Evolutionary conservation across 345 rosid species (phyloP).

Genomic region (Mercurialis annua): DNA sequence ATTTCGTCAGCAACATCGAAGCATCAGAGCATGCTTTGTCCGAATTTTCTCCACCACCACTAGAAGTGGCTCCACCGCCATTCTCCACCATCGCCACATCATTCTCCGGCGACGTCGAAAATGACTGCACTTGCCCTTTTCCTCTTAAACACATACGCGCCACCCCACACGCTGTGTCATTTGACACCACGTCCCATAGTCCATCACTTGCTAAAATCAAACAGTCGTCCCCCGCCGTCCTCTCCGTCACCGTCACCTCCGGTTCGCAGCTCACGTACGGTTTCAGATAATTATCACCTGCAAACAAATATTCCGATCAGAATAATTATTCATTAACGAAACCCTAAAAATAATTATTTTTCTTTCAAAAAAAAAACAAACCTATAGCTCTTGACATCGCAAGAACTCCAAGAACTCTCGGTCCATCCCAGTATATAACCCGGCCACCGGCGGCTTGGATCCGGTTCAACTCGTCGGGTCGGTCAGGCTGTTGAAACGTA

Average conservation of each 20-base stretch:
- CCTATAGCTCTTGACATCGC: constrained; percentile 50
- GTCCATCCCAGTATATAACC: constrained; percentile 43
- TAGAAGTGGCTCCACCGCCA: neutral
- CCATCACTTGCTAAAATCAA: constrained; percentile 48
- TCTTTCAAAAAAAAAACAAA: neutral
- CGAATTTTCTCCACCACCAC: constrained; percentile 23
- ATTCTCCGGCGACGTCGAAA: neutral
- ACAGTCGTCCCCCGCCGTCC: constrained; percentile 36
- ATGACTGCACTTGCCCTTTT: constrained; percentile 11
- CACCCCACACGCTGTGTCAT: constrained; percentile 33
- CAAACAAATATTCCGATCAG: neutral
- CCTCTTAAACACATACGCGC: constrained; percentile 30
- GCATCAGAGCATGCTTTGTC: constrained; percentile 70
- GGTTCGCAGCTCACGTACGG: constrained; percentile 41
- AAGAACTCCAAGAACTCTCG: constrained; percentile 41
- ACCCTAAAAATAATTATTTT: neutral
- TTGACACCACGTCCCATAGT: constrained; percentile 45
- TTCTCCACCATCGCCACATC: constrained; percentile 5
- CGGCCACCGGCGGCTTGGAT: constrained; percentile 42
- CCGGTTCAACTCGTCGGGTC: constrained; percentile 40
- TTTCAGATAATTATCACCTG: constrained; percentile 43
- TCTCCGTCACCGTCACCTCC: constrained; percentile 33
- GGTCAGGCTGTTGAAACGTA: constrained; percentile 33
- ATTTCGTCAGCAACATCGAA: constrained; percentile 59
- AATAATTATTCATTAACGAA: no score